phyloP scores from a whole-genome alignment of 2,329 filamentous ascomycete species.

The Dactylellina parvicollis region DNA sequence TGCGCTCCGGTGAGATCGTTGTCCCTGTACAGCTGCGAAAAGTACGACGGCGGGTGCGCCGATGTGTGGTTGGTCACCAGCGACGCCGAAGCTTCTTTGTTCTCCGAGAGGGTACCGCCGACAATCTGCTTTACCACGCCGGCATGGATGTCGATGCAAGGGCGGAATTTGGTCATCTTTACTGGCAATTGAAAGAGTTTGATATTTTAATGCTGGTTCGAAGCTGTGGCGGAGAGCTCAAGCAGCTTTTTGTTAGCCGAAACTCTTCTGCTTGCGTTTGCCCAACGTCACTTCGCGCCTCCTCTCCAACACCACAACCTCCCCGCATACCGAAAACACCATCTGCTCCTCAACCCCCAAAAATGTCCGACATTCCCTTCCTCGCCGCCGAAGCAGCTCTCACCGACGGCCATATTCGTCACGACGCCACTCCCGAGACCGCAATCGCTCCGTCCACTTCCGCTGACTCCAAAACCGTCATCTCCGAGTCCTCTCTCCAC shows the following conservation, averaged over 20 bases:
- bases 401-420: slow-evolving; percentile 45
- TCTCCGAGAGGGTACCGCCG: slow-evolving; percentile 77
- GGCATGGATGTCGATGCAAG: slow-evolving; percentile 97
- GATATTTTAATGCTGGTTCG: background rate
- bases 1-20: slow-evolving; percentile 80
- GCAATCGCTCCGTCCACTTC: slow-evolving; percentile 48
- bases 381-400: slow-evolving; percentile 35
- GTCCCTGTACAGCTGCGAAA: slow-evolving; percentile 81
- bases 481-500: slow-evolving; percentile 22
- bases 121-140: slow-evolving; percentile 99
- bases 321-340: background rate
- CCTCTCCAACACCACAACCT: slow-evolving; percentile 4
- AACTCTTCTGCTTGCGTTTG: slow-evolving; percentile 11
- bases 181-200: background rate
- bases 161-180: slow-evolving; percentile 88
- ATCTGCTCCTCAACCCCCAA: slow-evolving; percentile 6
- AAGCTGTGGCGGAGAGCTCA: slow-evolving; percentile 3
- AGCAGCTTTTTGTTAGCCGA: slow-evolving; percentile 23
- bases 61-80: slow-evolving; percentile 95
- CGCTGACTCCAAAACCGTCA: slow-evolving; percentile 42
- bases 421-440: slow-evolving; percentile 26
- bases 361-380: slow-evolving; percentile 45
- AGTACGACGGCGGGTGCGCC: slow-evolving; percentile 80
- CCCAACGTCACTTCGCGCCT: slow-evolving; percentile 25
- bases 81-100: slow-evolving; percentile 69